Evolutionary conservation across 2,329 filamentous ascomycete species (phyloP).

Genomic region (Ceratocystis eucalypticola): DNA sequence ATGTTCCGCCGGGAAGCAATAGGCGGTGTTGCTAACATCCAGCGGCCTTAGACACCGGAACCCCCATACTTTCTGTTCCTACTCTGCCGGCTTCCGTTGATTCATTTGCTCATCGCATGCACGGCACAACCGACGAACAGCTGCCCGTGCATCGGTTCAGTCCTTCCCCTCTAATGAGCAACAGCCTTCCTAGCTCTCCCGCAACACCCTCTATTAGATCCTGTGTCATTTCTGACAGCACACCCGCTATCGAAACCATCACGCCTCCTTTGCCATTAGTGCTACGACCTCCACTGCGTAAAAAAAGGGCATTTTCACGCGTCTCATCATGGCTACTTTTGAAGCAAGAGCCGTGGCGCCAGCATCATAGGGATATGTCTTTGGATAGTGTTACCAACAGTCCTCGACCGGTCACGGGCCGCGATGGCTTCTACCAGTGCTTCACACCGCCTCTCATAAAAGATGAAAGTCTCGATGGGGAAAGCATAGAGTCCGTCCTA

Average conservation of each 20-base stretch:
- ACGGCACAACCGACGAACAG: background rate
- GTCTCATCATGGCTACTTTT: conserved; percentile 47
- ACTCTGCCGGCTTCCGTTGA: conserved; percentile 43
- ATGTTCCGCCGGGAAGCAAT: background rate
- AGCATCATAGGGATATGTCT: conserved; percentile 29
- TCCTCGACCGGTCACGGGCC: conserved; percentile 37
- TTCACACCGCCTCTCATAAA: conserved; percentile 23
- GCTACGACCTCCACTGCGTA: conserved; percentile 45
- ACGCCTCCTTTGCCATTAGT: conserved; percentile 46
- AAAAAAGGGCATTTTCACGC: conserved; percentile 53
- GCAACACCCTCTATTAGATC: conserved; percentile 8
- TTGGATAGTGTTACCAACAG: conserved; percentile 36
- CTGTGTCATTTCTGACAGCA: conserved; percentile 18
- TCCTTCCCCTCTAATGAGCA: conserved; percentile 11
- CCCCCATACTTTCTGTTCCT: conserved; percentile 39
- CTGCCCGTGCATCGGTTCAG: background rate
- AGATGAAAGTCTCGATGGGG: background rate
- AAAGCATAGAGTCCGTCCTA: background rate
- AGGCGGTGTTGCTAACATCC: background rate
- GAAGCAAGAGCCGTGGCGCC: conserved; percentile 24
- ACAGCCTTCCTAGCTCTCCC: background rate
- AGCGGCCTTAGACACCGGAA: background rate
- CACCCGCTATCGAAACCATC: conserved; percentile 25
- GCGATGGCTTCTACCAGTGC: conserved; percentile 47
- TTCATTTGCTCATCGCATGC: conserved; percentile 40